Base-by-base conservation (phyloP, 495 filamentous ascomycete genomes). In the Penicillium cataractarum region DNA sequence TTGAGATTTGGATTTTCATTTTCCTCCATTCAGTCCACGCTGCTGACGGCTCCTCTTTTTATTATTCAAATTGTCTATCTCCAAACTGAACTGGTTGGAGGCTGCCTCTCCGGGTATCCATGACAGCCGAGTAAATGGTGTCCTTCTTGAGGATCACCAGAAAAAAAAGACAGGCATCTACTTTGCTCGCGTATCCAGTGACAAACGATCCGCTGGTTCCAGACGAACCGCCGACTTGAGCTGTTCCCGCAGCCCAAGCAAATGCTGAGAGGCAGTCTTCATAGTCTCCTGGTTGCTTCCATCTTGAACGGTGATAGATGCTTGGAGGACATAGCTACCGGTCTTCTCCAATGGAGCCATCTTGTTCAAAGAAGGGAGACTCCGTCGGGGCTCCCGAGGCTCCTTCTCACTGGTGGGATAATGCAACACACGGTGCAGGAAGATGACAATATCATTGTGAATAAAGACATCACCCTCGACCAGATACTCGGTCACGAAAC, bases 161-260 rank as follows among this genome's bases (percentile, higher is more conserved):
- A 7, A 19, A 13, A 39, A 21, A 13, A 39, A 21, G 12, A 37
- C 27, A 37, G 17, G 24, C 2, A 7, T 27, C 59, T 76, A 80
- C 67, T 81, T 81, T 21, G 87, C 85, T 57, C 88, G 79, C 0
- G 88, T 89, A 75, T 91, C 89, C 58, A 91, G 64, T 21, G 84
- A 79, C 60, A 90, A 70, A 48, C 89, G 77, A 71, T 91, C 88
- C 5, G 82, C 86, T 54, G 83, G 78, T 55, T 86, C 81, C 57
- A 92, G 74, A 31, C 87, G 86, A 49, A 91, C 84, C 7, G 83
- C 83, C 6, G 88, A 87, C 69, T 83, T 88, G 70, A 92, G 74
- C 60, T 80, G 73, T 65, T 87, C 82, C 63, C 86, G 87, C 61
- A 91, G 77, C 9, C 72, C 77, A 66, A 84, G 79, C 51, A 92